Conservation (phyloP, 148 eudicot genomes). For the Beta vulgaris region DNA sequence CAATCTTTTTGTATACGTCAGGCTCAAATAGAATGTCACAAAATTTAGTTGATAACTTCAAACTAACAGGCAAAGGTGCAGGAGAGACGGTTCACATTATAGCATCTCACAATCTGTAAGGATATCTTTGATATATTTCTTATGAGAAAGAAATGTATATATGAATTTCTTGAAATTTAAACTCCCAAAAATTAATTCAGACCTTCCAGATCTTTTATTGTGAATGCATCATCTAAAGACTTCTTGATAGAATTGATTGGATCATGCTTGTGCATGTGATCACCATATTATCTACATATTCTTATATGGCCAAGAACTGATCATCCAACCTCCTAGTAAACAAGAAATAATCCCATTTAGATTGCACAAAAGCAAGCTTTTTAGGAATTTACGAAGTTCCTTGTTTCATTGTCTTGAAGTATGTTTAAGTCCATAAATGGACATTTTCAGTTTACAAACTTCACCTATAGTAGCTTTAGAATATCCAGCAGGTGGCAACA, state of each 20-base stretch:
- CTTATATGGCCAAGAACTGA: neutral
- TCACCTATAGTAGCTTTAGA: neutral
- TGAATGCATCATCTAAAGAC: neutral
- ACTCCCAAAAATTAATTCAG: too few relatives aligned
- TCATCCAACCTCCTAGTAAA: neutral
- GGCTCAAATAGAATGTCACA: neutral
- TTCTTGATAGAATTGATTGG: neutral
- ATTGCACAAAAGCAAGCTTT: neutral
- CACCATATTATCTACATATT: too few relatives aligned
- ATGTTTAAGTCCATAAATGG: conserved; percentile 7
- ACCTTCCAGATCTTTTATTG: neutral
- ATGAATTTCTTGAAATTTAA: neutral
- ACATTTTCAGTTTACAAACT: too few relatives aligned
- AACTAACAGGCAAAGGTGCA: neutral
- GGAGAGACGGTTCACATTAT: too few relatives aligned
- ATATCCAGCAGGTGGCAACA: neutral
- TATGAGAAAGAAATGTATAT: neutral
- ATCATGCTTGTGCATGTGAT: neutral
- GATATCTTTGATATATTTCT: neutral
- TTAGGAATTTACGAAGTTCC: neutral
- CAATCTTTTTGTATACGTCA: neutral
- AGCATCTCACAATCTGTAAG: neutral
- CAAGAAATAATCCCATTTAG: neutral
- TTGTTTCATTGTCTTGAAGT: too few relatives aligned
- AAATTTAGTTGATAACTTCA: neutral